phyloP scores from a whole-genome alignment of 1,284 basidiomycete species.

The Lignosus rhinocerotis region DNA sequence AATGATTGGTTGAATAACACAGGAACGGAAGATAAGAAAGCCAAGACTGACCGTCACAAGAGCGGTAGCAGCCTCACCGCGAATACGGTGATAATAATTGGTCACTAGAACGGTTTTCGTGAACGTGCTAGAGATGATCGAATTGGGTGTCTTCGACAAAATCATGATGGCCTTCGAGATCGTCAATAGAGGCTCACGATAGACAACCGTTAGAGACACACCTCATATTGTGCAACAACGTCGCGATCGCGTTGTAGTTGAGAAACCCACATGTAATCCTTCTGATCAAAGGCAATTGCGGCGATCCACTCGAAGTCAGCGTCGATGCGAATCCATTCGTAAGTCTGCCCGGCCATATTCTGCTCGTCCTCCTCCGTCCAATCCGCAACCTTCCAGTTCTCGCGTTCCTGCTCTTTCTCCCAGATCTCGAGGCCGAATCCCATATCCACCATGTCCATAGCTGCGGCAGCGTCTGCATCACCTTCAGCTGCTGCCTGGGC shows the following conservation, averaged over 20 bases:
- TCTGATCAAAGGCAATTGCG: conserved; percentile 89
- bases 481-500: conserved; percentile 92
- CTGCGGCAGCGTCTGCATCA: conserved; percentile 88
- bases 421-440: conserved; percentile 95
- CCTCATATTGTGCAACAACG: conserved; percentile 97
- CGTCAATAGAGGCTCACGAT: not conserved
- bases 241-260: conserved; percentile 96
- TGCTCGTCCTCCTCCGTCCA: conserved; percentile 98
- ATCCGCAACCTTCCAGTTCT: conserved; percentile 95
- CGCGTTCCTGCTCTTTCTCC: conserved; percentile 92
- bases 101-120: conserved; percentile 93
- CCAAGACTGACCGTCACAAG: conserved; percentile 72
- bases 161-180: conserved; percentile 76
- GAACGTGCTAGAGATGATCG: conserved; percentile 90
- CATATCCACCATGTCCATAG: conserved; percentile 93
- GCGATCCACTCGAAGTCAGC: conserved; percentile 99
- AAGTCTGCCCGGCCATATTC: conserved; percentile 90
- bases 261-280: conserved; percentile 98
- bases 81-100: conserved; percentile 97
- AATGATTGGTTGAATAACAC: not conserved
- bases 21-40: not conserved
- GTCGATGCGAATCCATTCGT: conserved; percentile 99
- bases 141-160: conserved; percentile 78
- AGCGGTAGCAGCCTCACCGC: conserved; percentile 91
- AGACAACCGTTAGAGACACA: conserved; percentile 32